Percentiles rank a stretch among this genome's conserved stretches.
These are phyloP conservation scores for Suillus hirtellus DNA, from an alignment of 768 basidiomycete species.

Conservation along the genomic window DNA sequence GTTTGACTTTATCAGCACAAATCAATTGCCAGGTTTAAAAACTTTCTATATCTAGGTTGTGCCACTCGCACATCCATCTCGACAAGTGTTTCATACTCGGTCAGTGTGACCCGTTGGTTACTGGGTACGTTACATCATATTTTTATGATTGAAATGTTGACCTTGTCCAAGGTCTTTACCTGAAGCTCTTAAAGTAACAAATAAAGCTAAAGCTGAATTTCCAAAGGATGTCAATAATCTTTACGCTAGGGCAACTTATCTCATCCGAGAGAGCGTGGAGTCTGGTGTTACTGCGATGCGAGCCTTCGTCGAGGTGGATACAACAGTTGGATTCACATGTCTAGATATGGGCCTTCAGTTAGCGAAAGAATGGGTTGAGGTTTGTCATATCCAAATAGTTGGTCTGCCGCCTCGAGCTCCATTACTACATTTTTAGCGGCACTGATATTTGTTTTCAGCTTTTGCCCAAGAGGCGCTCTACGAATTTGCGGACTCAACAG, in stretches of 20 bases:
- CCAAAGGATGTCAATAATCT: slow-evolving; percentile 45
- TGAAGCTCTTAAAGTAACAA: slow-evolving; percentile 56
- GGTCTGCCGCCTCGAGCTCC: slow-evolving; percentile 35
- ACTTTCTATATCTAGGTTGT: slow-evolving; percentile 36
- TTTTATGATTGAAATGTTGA: slow-evolving; percentile 1
- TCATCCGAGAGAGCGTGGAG: slow-evolving; percentile 58
- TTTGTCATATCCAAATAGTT: slow-evolving; percentile 60
- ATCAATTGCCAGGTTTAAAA: slow-evolving; percentile 18
- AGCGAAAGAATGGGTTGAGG: slow-evolving; percentile 41
- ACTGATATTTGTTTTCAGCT: slow-evolving; percentile 33
- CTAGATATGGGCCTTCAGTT: slow-evolving; percentile 52
- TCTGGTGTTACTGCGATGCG: slow-evolving; percentile 66
- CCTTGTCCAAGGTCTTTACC: slow-evolving; percentile 44
- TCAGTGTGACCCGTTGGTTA: slow-evolving; percentile 49
- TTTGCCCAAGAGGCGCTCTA: slow-evolving; percentile 67
- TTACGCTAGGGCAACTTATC: slow-evolving; percentile 49
- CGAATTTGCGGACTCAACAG: slow-evolving; percentile 30
- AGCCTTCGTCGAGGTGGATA: slow-evolving; percentile 69
- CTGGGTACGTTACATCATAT: slow-evolving; percentile 43
- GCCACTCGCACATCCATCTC: slow-evolving; percentile 66
- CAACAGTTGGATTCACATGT: slow-evolving; percentile 52
- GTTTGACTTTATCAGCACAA: slow-evolving; percentile 6
- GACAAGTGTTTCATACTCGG: slow-evolving; percentile 70
- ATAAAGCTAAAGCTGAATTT: slow-evolving; percentile 51
- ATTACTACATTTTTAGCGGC: background rate